Conservation (phyloP, 1,284 basidiomycete genomes). For the Blastosporella zonata region DNA sequence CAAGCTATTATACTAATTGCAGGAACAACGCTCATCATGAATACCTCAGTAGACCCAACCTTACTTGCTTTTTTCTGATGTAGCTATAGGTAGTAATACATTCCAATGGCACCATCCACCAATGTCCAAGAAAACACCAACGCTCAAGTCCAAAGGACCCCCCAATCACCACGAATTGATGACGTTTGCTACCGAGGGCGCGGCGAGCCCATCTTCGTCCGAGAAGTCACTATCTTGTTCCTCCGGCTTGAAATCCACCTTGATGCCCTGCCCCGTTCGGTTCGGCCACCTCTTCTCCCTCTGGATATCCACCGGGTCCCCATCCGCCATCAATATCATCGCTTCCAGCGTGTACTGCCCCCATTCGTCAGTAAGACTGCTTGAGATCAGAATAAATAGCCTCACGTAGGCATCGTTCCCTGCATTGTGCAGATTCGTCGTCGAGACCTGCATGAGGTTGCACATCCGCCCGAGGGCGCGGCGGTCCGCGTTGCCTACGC, state of each 20-base stretch:
- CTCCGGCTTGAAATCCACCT: slow-evolving; percentile 55
- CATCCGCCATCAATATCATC: slow-evolving; percentile 64
- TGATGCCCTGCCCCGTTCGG: slow-evolving; percentile 45
- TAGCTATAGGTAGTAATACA: neutral
- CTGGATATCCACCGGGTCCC: slow-evolving; percentile 67
- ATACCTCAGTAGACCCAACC: no score
- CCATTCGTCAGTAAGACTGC: neutral
- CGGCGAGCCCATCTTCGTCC: slow-evolving; percentile 50
- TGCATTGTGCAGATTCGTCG: slow-evolving; percentile 70
- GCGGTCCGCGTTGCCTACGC: slow-evolving; percentile 48
- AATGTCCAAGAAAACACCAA: no score
- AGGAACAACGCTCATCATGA: no score
- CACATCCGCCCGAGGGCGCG: slow-evolving; percentile 58
- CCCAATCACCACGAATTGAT: slow-evolving; percentile 9
- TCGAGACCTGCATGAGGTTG: slow-evolving; percentile 54
- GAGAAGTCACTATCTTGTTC: slow-evolving; percentile 62
- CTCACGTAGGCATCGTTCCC: slow-evolving; percentile 82
- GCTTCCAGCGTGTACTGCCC: slow-evolving; percentile 65
- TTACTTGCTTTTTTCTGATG: no score
- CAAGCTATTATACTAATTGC: no score
- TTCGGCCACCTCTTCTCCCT: slow-evolving; percentile 75
- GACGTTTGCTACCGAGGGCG: slow-evolving; percentile 15
- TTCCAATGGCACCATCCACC: neutral
- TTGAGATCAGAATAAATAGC: slow-evolving; percentile 12
- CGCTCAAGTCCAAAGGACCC: no score